Evolutionary conservation across 768 basidiomycete genomes (phyloP).

Genomic region (Cytidiella melzeri): DNA sequence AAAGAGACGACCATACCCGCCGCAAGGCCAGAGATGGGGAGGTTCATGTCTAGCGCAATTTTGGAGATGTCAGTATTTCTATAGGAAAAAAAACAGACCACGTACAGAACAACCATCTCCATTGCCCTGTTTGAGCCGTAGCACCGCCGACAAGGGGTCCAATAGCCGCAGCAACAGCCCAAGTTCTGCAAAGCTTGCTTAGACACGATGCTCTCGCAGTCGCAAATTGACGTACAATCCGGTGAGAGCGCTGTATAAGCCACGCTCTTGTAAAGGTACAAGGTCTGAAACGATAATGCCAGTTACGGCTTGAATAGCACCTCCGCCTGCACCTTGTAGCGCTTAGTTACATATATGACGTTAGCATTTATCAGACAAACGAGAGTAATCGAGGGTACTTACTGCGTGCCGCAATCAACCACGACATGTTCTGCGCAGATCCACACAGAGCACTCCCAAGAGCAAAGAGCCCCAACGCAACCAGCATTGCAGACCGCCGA

Average conservation of each 20-base stretch:
- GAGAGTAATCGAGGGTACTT: background rate
- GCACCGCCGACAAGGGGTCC: conserved; percentile 9
- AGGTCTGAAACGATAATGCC: conserved; percentile 9
- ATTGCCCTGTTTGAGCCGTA: conserved; percentile 20
- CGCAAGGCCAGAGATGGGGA: conserved; percentile 23
- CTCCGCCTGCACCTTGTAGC: conserved; percentile 13
- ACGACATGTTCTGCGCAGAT: conserved; percentile 9
- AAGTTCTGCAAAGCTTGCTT: background rate
- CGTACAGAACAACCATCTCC: conserved; percentile 28
- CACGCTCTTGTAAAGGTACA: conserved; percentile 14
- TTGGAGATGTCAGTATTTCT: background rate
- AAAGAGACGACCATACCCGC: conserved; percentile 14
- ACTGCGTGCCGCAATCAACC: conserved; percentile 13
- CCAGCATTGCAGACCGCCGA: conserved; percentile 3
- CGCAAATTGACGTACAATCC: conserved; percentile 17
- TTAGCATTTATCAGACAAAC: background rate
- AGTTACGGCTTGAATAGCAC: conserved; percentile 6
- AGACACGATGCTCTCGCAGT: background rate
- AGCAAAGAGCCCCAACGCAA: conserved; percentile 1
- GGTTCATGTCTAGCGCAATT: conserved; percentile 26
- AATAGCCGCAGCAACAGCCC: background rate
- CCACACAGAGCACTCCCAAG: conserved; percentile 11
- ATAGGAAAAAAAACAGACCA: background rate
- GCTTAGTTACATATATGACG: conserved; percentile 1
- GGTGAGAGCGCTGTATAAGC: conserved; percentile 26